Percentiles rank a stretch among this genome's conserved stretches.
These are phyloP conservation scores for Fusarium irregulare DNA, from an alignment of 2,329 filamentous ascomycete genomes.

Conservation along the genomic window DNA sequence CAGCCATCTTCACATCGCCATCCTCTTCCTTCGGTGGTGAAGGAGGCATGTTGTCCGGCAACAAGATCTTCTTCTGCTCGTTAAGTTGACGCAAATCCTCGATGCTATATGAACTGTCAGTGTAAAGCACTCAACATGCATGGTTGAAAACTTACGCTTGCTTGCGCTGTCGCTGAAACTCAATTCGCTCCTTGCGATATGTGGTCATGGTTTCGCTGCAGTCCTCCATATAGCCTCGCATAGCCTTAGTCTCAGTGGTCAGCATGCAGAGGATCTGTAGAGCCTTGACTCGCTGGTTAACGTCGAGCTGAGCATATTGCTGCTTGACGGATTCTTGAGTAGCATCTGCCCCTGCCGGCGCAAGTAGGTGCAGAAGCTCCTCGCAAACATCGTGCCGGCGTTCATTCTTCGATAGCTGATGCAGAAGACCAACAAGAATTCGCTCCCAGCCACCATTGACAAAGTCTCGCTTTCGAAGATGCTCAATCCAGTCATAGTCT, in stretches of 20 bases:
- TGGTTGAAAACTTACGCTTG: constrained; percentile 63
- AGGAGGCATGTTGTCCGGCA: constrained; percentile 77
- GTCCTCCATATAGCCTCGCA: constrained; percentile 90
- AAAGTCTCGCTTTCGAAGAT: constrained; percentile 85
- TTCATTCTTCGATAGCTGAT: constrained; percentile 84
- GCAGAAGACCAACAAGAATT: constrained; percentile 85
- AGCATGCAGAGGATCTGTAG: constrained; percentile 89
- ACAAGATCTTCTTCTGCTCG: constrained; percentile 76
- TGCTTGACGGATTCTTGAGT: constrained; percentile 77
- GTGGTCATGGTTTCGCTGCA: constrained; percentile 95
- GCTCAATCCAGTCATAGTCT: constrained; percentile 85
- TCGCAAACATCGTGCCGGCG: constrained; percentile 79
- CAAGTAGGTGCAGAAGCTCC: constrained; percentile 81
- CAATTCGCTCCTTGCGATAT: constrained; percentile 95
- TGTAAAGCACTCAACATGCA: not conserved
- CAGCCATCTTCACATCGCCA: constrained; percentile 70
- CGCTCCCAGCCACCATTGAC: constrained; percentile 89
- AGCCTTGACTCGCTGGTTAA: constrained; percentile 83
- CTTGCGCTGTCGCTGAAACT: constrained; percentile 83
- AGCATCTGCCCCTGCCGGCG: constrained; percentile 80
- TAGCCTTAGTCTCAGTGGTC: constrained; percentile 84
- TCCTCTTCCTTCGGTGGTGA: constrained; percentile 69
- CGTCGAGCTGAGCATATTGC: constrained; percentile 80
- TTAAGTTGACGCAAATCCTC: constrained; percentile 78
- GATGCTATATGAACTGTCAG: constrained; percentile 58